Evolutionary conservation across 345 rosid genomes (phyloP), one percentile per base, ranked within the genome.

Genomic region (Populus euphratica): DNA sequence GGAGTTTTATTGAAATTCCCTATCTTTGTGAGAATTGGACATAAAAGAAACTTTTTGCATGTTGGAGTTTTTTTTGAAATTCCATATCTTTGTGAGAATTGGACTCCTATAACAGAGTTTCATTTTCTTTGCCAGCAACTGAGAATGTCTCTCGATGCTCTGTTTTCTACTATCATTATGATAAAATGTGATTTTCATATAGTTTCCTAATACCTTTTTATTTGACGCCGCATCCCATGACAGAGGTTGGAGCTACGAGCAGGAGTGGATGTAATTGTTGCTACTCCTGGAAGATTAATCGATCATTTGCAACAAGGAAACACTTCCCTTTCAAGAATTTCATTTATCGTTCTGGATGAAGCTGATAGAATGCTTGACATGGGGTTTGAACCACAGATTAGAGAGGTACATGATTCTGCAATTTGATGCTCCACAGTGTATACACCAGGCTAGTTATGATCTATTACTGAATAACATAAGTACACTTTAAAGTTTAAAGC

Each of bases 341-440:
- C 82, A 27, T 81, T 83, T 75, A 73, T 86, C 36, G 72, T 86
- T 71, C 80, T 86, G 76, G 88, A 86, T 81, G 88, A 86, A 79
- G 86, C 88, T 33, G 88, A 86, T 64, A 78, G 86, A 77, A 86
- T 86, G 88, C 86, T 86, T 79, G 86, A 83, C 75, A 83, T 86
- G 85, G 88, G 88, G 35, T 86, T 86, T 80, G 88, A 85, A 78
- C 85, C 84, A 43, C 87, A 82, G 68, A 82, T 82, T 72, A 82
- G 85, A 78, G 84, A 82, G 84, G 87, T 85, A 82, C 20, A 39
- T 59, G 73, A 52, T 56, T n/a, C n/a, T n/a, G 25, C 23, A 43
- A 61, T 50, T 68, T 63, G 29, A 21, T 73, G n/a, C n/a, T n/a
- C n/a, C n/a, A n/a, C n/a, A n/a, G n/a, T n/a, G n/a, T n/a, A n/a